phyloP scores from a whole-genome alignment of 495 filamentous ascomycete genomes.

The Penicillium longicatenatum region DNA sequence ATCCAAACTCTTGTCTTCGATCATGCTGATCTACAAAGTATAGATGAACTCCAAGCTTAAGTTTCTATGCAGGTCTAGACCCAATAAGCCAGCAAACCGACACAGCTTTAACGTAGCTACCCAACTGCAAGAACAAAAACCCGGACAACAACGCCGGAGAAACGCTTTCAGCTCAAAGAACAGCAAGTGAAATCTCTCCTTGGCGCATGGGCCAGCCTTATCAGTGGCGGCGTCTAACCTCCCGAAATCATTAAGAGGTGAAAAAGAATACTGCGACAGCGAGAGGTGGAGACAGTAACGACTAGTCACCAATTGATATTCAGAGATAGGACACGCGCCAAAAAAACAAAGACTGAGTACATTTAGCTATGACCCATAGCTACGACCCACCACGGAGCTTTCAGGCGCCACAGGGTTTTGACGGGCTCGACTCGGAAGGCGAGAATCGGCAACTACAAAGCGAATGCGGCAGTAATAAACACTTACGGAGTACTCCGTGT shows the following conservation, averaged over 20 bases:
- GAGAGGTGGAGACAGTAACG: not conserved
- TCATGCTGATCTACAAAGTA: not conserved
- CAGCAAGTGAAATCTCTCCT: not conserved
- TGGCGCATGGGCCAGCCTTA: slow-evolving; percentile 10
- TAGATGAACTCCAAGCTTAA: slow-evolving; percentile 2
- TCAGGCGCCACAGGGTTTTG: slow-evolving; percentile 11
- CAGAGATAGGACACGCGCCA: slow-evolving; percentile 12
- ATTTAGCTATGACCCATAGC: slow-evolving; percentile 10
- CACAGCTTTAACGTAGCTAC: not conserved
- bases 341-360: not conserved
- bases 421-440: not conserved
- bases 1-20: not conserved
- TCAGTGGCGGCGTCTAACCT: slow-evolving; percentile 10
- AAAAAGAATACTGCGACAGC: not conserved
- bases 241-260: slow-evolving; percentile 10
- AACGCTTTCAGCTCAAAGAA: not conserved
- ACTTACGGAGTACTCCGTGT: not conserved
- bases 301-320: slow-evolving; percentile 12
- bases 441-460: slow-evolving; percentile 10
- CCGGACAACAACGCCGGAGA: not conserved
- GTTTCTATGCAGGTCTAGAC: not conserved
- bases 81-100: not conserved
- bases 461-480: not conserved
- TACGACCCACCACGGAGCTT: slow-evolving; percentile 16
- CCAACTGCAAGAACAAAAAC: not conserved